A percentile compares a stretch with the other conserved stretches of the same genome.
Evolutionary conservation across 2,329 filamentous ascomycete genomes (phyloP).

Genomic region (Fusarium sp.): DNA sequence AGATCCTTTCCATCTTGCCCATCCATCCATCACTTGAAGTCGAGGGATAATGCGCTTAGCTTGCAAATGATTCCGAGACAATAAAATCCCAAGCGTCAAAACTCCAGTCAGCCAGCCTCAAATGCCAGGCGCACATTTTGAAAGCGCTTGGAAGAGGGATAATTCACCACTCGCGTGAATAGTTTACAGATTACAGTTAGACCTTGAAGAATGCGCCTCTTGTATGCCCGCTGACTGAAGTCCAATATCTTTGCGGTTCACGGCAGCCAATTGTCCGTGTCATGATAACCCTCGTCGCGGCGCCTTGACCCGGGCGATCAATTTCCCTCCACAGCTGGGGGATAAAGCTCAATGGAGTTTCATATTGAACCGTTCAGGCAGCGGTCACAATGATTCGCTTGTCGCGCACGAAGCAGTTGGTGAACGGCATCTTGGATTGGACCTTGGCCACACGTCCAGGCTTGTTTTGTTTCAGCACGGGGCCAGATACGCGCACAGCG

Average conservation of each 20-base stretch:
- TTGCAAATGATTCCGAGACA: constrained; percentile 35
- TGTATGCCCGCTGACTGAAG: background rate
- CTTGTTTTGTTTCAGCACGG: constrained; percentile 49
- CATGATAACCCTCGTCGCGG: constrained; percentile 35
- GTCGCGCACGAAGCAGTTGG: constrained; percentile 30
- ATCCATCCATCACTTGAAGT: constrained; percentile 17
- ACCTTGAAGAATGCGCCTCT: constrained; percentile 12
- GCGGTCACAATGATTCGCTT: constrained; percentile 36
- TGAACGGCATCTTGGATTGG: constrained; percentile 39
- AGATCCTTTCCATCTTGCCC: constrained; percentile 13
- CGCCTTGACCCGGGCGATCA: constrained; percentile 41
- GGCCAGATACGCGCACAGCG: constrained; percentile 40
- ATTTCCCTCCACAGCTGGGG: constrained; percentile 27
- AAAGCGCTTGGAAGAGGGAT: constrained; percentile 13
- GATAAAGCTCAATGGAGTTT: constrained; percentile 40
- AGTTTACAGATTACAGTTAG: background rate
- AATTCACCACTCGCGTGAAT: background rate
- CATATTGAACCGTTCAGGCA: constrained; percentile 41
- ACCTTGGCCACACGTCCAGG: constrained; percentile 42
- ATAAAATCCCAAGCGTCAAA: constrained; percentile 19
- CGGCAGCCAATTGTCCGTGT: constrained; percentile 25
- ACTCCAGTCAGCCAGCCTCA: constrained; percentile 20
- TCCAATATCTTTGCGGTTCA: background rate
- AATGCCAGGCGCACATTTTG: constrained; percentile 13
- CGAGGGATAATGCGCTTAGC: constrained; percentile 36